Evolutionary conservation across 768 basidiomycete genomes (phyloP).

Genomic region (Podaxis sp.): DNA sequence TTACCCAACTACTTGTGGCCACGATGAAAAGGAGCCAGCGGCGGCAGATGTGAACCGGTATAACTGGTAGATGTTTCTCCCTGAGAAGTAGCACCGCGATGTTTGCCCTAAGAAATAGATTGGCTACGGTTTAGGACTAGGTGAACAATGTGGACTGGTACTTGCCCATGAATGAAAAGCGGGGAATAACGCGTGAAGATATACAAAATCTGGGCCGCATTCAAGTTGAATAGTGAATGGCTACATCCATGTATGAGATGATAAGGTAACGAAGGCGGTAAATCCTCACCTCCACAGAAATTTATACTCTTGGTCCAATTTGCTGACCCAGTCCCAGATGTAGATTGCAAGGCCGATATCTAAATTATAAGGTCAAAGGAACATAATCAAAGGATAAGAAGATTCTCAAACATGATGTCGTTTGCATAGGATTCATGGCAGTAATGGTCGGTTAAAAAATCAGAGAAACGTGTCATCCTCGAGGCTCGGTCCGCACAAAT

Average conservation of each 20-base stretch:
- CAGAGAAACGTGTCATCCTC: background rate
- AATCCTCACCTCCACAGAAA: background rate
- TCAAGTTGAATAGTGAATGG: background rate
- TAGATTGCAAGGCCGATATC: background rate
- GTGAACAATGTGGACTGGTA: background rate
- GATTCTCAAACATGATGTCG: background rate
- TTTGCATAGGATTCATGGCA: background rate
- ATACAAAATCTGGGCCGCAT: background rate
- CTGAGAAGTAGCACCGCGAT: background rate
- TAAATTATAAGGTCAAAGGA: background rate
- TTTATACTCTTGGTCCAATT: background rate
- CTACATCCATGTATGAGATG: background rate
- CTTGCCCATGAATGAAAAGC: background rate
- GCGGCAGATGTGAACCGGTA: background rate
- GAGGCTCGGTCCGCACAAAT: too few species aligned
- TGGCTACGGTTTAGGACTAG: background rate
- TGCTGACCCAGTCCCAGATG: background rate
- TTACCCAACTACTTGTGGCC: background rate
- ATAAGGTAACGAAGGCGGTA: background rate
- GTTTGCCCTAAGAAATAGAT: background rate
- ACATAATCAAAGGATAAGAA: background rate
- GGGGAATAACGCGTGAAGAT: background rate
- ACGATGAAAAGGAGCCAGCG: background rate
- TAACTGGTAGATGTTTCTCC: background rate
- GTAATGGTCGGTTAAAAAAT: background rate